Conservation (phyloP, 345 rosid genomes). For the Boechera retrofracta region DNA sequence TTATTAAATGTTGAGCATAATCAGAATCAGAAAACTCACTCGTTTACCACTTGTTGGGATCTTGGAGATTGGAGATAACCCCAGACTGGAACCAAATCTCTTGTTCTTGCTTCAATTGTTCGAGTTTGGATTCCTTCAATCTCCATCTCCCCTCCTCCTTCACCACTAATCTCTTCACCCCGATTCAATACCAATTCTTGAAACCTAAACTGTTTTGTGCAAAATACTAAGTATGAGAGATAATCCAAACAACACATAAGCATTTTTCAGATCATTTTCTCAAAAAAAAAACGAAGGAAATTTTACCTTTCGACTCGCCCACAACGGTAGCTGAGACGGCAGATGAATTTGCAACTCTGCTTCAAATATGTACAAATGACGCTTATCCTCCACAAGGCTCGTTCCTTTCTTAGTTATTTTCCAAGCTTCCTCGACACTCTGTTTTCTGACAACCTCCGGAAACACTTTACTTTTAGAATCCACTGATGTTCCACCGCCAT, state of each 20-base stretch:
- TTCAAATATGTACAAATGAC: conserved; percentile 76
- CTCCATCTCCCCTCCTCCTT: conserved; percentile 69
- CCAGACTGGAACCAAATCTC: conserved; percentile 69
- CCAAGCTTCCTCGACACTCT: conserved; percentile 49
- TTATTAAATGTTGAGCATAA: not conserved
- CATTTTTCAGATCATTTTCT: conserved; percentile 21
- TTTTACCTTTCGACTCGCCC: conserved; percentile 80
- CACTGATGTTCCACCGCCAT: conserved; percentile 72
- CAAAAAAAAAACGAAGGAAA: not conserved
- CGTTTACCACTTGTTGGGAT: conserved; percentile 45
- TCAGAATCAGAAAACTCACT: conserved; percentile 47
- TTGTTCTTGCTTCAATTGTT: conserved; percentile 69
- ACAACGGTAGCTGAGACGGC: conserved; percentile 56
- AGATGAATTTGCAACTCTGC: conserved; percentile 82
- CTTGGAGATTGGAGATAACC: conserved; percentile 57
- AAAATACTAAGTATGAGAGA: conserved; percentile 33
- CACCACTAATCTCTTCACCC: conserved; percentile 50
- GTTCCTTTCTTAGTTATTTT: conserved; percentile 43
- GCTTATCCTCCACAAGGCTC: conserved; percentile 57
- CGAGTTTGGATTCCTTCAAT: conserved; percentile 65
- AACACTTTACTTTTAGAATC: conserved; percentile 69
- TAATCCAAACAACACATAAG: conserved; percentile 19
- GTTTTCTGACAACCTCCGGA: conserved; percentile 63
- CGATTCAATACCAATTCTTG: conserved; percentile 54
- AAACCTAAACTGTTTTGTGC: conserved; percentile 62